phyloP scores from a whole-genome alignment of 176 grass and related monocot species.

The Aegilops speltoides region DNA sequence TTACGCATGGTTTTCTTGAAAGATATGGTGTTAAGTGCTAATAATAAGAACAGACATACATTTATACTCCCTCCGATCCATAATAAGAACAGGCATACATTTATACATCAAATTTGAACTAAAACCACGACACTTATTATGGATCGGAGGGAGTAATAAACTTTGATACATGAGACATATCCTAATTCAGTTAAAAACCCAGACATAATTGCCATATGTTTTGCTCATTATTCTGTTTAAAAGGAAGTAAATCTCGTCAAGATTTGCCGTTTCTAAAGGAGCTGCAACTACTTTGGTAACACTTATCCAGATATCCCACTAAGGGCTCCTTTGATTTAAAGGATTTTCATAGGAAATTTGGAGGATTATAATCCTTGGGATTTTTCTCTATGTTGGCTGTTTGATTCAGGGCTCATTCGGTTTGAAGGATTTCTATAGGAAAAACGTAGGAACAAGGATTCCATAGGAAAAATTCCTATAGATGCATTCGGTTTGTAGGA shows the following conservation, averaged over 20 bases:
- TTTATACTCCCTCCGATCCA: neutral
- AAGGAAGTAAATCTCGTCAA: neutral
- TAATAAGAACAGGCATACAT: too few relatives aligned
- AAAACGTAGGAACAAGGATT: too few relatives aligned
- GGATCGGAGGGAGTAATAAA: neutral
- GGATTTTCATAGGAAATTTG: too few relatives aligned
- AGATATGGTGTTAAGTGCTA: neutral
- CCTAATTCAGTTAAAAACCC: neutral
- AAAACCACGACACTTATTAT: too few relatives aligned
- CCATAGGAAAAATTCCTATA: too few relatives aligned
- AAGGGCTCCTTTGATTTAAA: too few relatives aligned
- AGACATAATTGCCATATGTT: neutral
- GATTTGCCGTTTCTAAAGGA: neutral
- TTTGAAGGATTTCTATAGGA: too few relatives aligned
- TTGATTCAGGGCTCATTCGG: too few relatives aligned
- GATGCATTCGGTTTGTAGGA: too few relatives aligned
- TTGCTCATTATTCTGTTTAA: neutral
- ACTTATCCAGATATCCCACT: neutral
- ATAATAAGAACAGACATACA: neutral
- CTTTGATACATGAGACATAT: neutral
- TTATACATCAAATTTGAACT: too few relatives aligned
- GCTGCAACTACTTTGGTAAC: neutral
- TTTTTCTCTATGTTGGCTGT: too few relatives aligned
- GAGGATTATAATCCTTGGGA: too few relatives aligned
- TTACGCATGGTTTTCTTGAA: neutral